Percentiles rank a stretch among this genome's conserved stretches.
Evolutionary conservation across 192 early-diverging fungal genomes (phyloP).

Genomic region (Coemansia sp.): DNA sequence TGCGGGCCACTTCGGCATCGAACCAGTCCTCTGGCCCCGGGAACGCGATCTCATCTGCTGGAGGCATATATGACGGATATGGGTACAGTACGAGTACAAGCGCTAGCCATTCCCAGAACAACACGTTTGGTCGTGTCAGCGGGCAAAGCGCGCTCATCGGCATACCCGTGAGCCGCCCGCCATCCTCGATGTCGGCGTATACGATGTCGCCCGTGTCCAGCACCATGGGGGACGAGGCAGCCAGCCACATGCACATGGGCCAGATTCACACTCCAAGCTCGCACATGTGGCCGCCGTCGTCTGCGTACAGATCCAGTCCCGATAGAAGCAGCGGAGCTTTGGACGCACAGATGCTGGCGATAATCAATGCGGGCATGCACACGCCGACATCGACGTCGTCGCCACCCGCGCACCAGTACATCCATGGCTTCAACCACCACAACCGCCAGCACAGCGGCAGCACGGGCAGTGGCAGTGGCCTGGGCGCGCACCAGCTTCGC

Average conservation of each 20-base stretch:
- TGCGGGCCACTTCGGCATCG: conserved; percentile 40
- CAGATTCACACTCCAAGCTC: conserved; percentile 2
- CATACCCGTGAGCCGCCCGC: conserved; percentile 25
- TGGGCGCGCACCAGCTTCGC: conserved; percentile 31
- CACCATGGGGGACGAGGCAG: conserved; percentile 33
- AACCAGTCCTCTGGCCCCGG: conserved; percentile 20
- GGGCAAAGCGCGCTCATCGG: neutral
- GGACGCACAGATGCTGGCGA: conserved; percentile 13
- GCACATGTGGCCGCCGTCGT: conserved; percentile 32
- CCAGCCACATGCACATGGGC: conserved; percentile 3
- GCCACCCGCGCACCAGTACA: conserved; percentile 27
- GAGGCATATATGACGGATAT: conserved; percentile 5
- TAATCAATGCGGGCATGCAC: conserved; percentile 10
- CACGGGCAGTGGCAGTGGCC: conserved; percentile 4
- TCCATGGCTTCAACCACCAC: conserved; percentile 6
- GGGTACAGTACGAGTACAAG: conserved; percentile 10
- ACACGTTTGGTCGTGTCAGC: conserved; percentile 15
- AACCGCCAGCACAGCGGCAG: conserved; percentile 3
- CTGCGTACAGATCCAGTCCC: conserved; percentile 30
- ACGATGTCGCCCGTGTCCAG: conserved; percentile 51
- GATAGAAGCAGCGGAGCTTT: conserved; percentile 12
- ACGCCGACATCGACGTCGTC: conserved; percentile 50
- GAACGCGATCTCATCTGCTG: neutral
- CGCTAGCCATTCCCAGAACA: conserved; percentile 15
- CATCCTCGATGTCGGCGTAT: conserved; percentile 47